phyloP scores from a whole-genome alignment of 2,329 filamentous ascomycete genomes.

The Annulohypoxylon truncatum region DNA sequence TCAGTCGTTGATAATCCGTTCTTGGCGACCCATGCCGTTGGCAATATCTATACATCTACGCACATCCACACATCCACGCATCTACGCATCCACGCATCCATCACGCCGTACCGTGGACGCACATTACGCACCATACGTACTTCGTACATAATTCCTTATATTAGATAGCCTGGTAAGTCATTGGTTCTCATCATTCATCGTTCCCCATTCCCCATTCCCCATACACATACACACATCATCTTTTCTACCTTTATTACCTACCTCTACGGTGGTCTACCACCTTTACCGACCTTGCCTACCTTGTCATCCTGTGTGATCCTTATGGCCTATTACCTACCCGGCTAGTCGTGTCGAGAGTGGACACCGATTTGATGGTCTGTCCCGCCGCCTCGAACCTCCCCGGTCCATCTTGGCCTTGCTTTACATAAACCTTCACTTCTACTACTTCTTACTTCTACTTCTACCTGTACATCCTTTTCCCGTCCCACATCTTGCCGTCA shows the following conservation, averaged over 20 bases:
- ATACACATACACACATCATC: neutral
- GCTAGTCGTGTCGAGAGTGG: slow-evolving; percentile 47
- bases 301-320: slow-evolving; percentile 34
- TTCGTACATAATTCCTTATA: neutral
- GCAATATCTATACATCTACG: slow-evolving; percentile 14
- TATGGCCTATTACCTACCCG: slow-evolving; percentile 29
- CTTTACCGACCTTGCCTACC: slow-evolving; percentile 10
- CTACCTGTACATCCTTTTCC: slow-evolving; percentile 37
- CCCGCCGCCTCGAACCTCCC: slow-evolving; percentile 50
- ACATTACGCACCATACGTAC: neutral
- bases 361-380: slow-evolving; percentile 49
- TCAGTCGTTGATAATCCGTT: slow-evolving; percentile 18
- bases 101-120: neutral
- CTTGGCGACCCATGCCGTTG: slow-evolving; percentile 25
- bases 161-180: slow-evolving; percentile 2
- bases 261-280: neutral
- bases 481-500: slow-evolving; percentile 43
- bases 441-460: slow-evolving; percentile 30
- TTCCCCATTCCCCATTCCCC: neutral
- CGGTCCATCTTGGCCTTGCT: slow-evolving; percentile 48
- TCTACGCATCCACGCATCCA: neutral
- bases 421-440: slow-evolving; percentile 46
- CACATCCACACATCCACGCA: neutral
- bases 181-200: neutral
- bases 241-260: neutral